A percentile compares a stretch with the other conserved stretches of the same genome.
phyloP scores from a whole-genome alignment of 2,329 filamentous ascomycete genomes.

The Nigrospora osmanthi region DNA sequence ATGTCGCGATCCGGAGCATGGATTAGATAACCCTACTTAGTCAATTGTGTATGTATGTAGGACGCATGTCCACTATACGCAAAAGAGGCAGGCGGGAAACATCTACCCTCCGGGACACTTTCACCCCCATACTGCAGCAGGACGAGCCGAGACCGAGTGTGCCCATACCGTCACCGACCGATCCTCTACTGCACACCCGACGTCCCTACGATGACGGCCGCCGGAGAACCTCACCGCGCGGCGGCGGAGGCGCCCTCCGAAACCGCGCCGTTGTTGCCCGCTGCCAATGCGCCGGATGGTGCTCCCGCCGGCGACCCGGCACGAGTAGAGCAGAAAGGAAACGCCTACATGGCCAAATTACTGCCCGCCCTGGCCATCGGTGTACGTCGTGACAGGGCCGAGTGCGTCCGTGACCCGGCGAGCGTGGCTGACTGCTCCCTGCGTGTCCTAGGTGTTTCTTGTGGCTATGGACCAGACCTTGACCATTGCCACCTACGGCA shows the following conservation, averaged over 20 bases:
- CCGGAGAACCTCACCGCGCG: neutral
- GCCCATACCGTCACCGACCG: no score
- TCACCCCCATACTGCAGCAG: no score
- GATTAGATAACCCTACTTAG: no score
- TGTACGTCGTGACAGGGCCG: conserved; percentile 7
- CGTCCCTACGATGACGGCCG: neutral
- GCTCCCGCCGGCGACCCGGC: neutral
- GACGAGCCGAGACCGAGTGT: no score
- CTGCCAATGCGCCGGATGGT: neutral
- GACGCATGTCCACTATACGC: no score
- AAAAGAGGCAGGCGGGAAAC: no score
- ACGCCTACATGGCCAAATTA: conserved; percentile 15
- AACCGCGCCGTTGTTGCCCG: neutral
- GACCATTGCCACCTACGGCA: conserved; percentile 69
- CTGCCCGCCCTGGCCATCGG: conserved; percentile 18
- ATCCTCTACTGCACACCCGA: no score
- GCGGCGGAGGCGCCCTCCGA: neutral
- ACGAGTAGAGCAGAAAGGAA: conserved; percentile 12
- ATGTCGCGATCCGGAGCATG: no score
- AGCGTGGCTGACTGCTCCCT: neutral
- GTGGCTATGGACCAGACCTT: conserved; percentile 71
- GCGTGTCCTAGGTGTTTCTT: conserved; percentile 53
- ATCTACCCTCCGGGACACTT: no score
- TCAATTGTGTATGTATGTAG: no score
- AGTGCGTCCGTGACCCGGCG: neutral